Percentiles rank a stretch among this genome's conserved stretches.
Conservation (phyloP, 176 grass and related monocot genomes). For the Bothriochloa decipiens region DNA sequence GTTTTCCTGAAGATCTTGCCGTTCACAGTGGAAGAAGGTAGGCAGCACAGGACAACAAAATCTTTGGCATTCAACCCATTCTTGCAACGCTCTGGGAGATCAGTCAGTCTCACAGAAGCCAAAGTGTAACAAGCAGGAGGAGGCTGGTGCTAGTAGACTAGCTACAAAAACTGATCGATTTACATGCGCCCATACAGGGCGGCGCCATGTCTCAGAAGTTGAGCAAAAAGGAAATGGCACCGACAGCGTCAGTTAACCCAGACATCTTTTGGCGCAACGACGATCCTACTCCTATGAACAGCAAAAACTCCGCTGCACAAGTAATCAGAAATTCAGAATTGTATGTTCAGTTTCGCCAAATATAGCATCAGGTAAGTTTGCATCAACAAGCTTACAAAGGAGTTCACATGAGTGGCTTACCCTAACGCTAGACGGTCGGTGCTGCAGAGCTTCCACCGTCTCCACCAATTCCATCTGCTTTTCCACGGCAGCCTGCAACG, state of each 20-base stretch:
- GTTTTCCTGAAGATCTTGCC: not conserved
- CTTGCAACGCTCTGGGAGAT: not conserved
- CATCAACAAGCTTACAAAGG: not conserved
- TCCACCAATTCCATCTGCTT: conserved; percentile 67
- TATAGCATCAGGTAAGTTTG: not conserved
- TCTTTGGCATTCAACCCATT: not conserved
- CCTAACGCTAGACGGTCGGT: conserved; percentile 48
- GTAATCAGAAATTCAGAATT: not conserved
- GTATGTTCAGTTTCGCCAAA: not conserved
- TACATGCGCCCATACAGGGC: not conserved
- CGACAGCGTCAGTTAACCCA: not conserved
- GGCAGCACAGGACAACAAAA: not conserved
- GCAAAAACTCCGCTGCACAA: conserved; percentile 59
- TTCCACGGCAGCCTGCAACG: conserved; percentile 50
- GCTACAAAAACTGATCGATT: not conserved
- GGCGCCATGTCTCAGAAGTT: not conserved
- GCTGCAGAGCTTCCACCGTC: conserved; percentile 48
- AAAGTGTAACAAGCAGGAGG: not conserved
- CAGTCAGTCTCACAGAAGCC: not conserved
- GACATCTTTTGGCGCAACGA: not conserved
- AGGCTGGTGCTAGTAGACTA: not conserved
- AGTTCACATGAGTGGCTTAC: conserved; percentile 31
- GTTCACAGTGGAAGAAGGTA: not conserved
- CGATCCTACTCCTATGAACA: conserved; percentile 43
- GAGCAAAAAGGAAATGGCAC: conserved; percentile 25